A percentile compares a stretch with the other conserved stretches of the same genome.
These are phyloP conservation scores for Hymenoscyphus repandus DNA, from an alignment of 2,329 filamentous ascomycete genomes.

Conservation along the genomic window DNA sequence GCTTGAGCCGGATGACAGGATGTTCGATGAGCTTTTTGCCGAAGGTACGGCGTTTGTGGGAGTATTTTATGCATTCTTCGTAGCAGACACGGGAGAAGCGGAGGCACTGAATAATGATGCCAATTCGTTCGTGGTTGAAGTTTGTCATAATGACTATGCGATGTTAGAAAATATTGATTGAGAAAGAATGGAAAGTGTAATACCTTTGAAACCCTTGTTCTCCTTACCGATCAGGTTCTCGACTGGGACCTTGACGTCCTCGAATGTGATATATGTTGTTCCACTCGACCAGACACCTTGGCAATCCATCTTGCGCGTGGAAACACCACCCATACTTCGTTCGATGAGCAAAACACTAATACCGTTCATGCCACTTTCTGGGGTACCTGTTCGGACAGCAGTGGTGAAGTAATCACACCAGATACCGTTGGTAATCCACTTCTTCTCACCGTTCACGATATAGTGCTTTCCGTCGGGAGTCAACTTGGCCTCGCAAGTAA, in stretches of 20 bases:
- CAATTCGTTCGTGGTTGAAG: conserved; percentile 98
- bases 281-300: conserved; percentile 94
- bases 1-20: conserved; percentile 94
- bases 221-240: conserved; percentile 97
- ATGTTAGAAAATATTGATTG: conserved; percentile 7
- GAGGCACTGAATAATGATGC: conserved; percentile 95
- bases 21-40: conserved; percentile 96
- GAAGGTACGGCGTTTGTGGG: conserved; percentile 94
- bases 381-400: conserved; percentile 75
- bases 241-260: conserved; percentile 99
- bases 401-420: conserved; percentile 98
- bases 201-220: conserved; percentile 91
- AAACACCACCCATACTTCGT: conserved; percentile 76
- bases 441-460: conserved; percentile 99
- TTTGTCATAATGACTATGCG: conserved; percentile 89
- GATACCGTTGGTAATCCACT: conserved; percentile 99
- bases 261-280: conserved; percentile 96
- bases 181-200: conserved; percentile 3
- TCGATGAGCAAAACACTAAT: conserved; percentile 89
- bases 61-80: conserved; percentile 94
- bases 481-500: conserved; percentile 93
- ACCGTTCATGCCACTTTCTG: conserved; percentile 81
- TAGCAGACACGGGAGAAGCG: conserved; percentile 96
- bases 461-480: conserved; percentile 96
- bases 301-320: conserved; percentile 94